Base-by-base conservation (phyloP, 352 stramenopile species). In the Pythium apleroticum region DNA sequence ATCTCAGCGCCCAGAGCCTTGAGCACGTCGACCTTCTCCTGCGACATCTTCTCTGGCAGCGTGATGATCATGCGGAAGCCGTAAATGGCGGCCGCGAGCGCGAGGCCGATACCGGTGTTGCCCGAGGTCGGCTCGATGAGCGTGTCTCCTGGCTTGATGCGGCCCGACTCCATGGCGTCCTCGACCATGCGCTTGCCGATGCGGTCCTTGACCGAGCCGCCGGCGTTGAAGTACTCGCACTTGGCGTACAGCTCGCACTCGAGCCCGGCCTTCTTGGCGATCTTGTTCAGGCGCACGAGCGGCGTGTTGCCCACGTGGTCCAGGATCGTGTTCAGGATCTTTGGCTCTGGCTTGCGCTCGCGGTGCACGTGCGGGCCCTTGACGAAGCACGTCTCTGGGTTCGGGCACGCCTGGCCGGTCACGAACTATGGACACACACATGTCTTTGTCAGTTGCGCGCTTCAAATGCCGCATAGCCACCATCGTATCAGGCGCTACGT, bases 51-150 rank as follows among this genome's bases (percentile, higher is more conserved):
- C 78, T 98, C 95, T 0, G 92, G 88, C 19, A 97, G 66, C 43
- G 87, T 98, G 61, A 98, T 96, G 74, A 97, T 97, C 69, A 94
- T 94, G 41, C 90, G 80, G 84, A 99, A 99, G 59, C 97, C 97
- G 73, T 98, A 98, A 69, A 97, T 90, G 31, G 96, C 97, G 39
- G 96, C 96, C 4, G 97, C 96, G 65, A 99, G 90, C 28, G 97
- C 97, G 39, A 99, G 76, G 24, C 96, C 97, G 66, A 99, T 99
- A 30, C 97, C 89, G 8, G 97, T 99, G 72, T 99, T 99, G 41
- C 97, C 97, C 41, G 83, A 97, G 6, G 97, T 99, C 8, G 96
- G 93, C 75, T 99, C 97, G 53, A 99, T 97, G 12, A 99, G 72
- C n/a, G 88, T 98, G 62, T 97, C 90, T 19, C 96, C 86, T 30